Evolutionary conservation across 140 eudicot species (phyloP), one percentile per base, ranked within the genome.

Genomic region (Bidens hawaiensis): DNA sequence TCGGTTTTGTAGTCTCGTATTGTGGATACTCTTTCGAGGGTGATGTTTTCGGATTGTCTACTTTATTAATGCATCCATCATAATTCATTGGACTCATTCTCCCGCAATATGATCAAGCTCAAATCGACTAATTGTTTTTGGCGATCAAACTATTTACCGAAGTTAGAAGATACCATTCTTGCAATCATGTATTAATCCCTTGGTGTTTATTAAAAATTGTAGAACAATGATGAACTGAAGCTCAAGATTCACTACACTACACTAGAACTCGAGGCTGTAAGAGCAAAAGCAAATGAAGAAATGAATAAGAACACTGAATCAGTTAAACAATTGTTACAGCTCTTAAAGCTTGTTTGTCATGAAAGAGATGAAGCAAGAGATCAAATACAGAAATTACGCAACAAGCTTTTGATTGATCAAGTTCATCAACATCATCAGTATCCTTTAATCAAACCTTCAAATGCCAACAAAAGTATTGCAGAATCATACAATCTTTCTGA

Each of bases 291-390:
- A 45, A 68, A 18, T 12, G 81, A 79, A 46, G 83, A 85, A 55
- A 70, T 76, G 62, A 62, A 50, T 16, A 79, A 64, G 54, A 75
- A 71, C 64, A 79, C 72, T n/a, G 83, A 82, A 49, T 70, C 74
- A 19, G 59, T 80, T 54, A 62, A 77, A 62, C 82, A 83, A 46
- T 30, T 76, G 17, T 38, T 79, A 43, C 81, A 79, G 1, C 65
- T 82, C 34, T 64, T 86, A 25, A 71, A 77, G 21, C 54, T 69
- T 18, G 85, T 77, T 34, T 68, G 69, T 16, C 64, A 82, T 25
- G 85, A 86, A 75, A 74, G 95, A 75, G 95, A 86, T 69, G 90
- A 86, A 69, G 87, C 95, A 22, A 76, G 58, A 75, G 58, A 72
- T 17, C 84, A 80, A 74, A 73, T 82, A 13, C 81, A 71, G 11